Evolutionary conservation across 371 early-diverging fungal genomes (phyloP).

Genomic region (Saksenaea vasiformis): DNA sequence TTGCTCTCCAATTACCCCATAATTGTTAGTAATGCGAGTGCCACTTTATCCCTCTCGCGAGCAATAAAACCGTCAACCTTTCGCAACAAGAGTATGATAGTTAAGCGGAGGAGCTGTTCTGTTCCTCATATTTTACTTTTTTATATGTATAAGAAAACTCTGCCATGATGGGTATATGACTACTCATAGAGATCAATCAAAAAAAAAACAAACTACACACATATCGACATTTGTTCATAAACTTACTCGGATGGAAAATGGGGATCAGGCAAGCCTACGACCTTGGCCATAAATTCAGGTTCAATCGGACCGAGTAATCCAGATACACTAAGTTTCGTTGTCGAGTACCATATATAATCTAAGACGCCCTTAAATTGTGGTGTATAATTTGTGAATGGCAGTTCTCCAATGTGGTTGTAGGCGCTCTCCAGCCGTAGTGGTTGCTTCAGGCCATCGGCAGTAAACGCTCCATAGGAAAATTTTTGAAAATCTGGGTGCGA

Average conservation of each 20-base stretch:
- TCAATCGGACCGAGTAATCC: constrained; percentile 83
- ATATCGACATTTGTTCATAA: background rate
- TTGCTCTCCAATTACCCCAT: too few relatives aligned
- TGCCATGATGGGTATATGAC: constrained; percentile 1
- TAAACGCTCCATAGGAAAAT: constrained; percentile 79
- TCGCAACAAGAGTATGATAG: too few relatives aligned
- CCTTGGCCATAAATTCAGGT: constrained; percentile 64
- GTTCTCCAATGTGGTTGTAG: constrained; percentile 67
- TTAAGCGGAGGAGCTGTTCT: too few relatives aligned
- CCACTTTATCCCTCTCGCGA: too few relatives aligned
- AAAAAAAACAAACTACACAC: constrained; percentile 4
- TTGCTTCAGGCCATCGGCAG: constrained; percentile 74
- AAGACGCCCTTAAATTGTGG: constrained; percentile 88
- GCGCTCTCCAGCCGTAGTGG: constrained; percentile 71
- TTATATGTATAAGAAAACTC: background rate
- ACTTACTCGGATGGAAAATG: constrained; percentile 86
- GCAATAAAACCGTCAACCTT: too few relatives aligned
- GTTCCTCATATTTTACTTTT: background rate
- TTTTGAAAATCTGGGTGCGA: constrained; percentile 79
- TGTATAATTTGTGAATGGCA: constrained; percentile 91
- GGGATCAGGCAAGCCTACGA: constrained; percentile 89
- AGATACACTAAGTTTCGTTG: constrained; percentile 64
- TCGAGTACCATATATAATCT: constrained; percentile 94
- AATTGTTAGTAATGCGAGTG: too few relatives aligned
- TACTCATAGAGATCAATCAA: background rate